phyloP scores from a whole-genome alignment of 1,139 yeast species.

The Magnusiomyces ingens region DNA sequence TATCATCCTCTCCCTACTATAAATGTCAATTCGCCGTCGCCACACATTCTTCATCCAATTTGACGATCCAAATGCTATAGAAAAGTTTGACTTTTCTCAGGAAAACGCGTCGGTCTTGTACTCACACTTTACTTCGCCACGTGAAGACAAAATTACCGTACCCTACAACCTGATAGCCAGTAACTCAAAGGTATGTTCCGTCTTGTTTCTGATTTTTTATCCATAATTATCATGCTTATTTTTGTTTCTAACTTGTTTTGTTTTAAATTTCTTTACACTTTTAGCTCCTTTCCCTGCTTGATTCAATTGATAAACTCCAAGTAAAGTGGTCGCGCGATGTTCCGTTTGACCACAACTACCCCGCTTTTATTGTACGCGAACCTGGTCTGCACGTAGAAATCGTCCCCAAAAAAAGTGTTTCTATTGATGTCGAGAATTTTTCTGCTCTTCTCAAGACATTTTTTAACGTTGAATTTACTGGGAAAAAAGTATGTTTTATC shows the following conservation, averaged over 20 bases:
- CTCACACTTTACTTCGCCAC: conserved; percentile 18
- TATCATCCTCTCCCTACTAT: background rate
- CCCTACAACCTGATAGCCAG: conserved; percentile 15
- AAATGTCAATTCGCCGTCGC: conserved; percentile 21
- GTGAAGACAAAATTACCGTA: conserved; percentile 24
- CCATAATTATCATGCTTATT: background rate
- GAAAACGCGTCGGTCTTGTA: conserved; percentile 10
- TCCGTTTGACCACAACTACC: conserved; percentile 20
- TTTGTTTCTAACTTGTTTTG: background rate
- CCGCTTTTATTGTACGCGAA: conserved; percentile 27
- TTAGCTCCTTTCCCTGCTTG: background rate
- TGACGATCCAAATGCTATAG: conserved; percentile 18
- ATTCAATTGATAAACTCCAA: conserved; percentile 18
- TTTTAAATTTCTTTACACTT: conserved; percentile 4
- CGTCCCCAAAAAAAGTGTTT: conserved; percentile 4
- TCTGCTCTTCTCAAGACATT: conserved; percentile 4
- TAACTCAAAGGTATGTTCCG: conserved; percentile 9
- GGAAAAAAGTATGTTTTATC: background rate
- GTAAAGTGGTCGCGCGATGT: conserved; percentile 23
- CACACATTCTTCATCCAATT: conserved; percentile 23
- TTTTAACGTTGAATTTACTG: conserved; percentile 10
- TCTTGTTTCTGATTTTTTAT: background rate
- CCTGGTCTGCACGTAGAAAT: conserved; percentile 27
- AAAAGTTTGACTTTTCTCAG: conserved; percentile 16
- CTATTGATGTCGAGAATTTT: conserved; percentile 4